Base-by-base conservation (phyloP, 108 stramenopile species). In the Pinguiococcus pyrenoidosus region DNA sequence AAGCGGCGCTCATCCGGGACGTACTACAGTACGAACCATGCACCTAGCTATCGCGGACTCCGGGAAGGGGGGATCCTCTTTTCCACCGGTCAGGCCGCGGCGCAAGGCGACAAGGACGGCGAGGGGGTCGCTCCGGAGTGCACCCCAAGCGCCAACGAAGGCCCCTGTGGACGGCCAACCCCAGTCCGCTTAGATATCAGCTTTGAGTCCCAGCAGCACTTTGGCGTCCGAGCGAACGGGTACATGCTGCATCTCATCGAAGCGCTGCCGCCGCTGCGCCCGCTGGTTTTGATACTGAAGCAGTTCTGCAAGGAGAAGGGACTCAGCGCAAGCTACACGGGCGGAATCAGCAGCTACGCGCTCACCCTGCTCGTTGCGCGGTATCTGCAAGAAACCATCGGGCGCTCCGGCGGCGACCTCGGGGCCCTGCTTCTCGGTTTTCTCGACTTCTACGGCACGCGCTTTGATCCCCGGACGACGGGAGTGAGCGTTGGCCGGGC, bases 381-480 rank as follows among this genome's bases (percentile, higher is more conserved):
- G 27, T 87, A 81, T 40, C 73, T 82, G 20, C 85, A 84, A 56
- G 85, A 87, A n/a, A n/a, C 29, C 23, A 24, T 5, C 39, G 21
- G 16, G 29, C 44, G 13, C 26, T n/a, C n/a, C n/a, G n/a, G n/a
- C n/a, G n/a, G n/a, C n/a, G 89, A 91, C 60, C 72, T 77, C 17
- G 89, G 89, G 9, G 78, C 85, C 16, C 53, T 88, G n/a, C 71
- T 91, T 13, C 83, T 87, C 74, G 86, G 85, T 1, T 88, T 74
- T 37, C 66, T 91, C 7, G 89, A 91, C 47, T 91, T 91, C 58
- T 91, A 83, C 54, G 86, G 89, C 12, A 91, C 88, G 57, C 65
- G 37, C 41, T 88, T 91, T 53, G 84, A 91, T 49, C 89, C 89
- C 9, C 73, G 85, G 36, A 69, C 64, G 12, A 87, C 77, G 20